These are phyloP conservation scores for Aspergillus ibericus DNA, from an alignment of 2,329 filamentous ascomycete genomes.

Conservation along the genomic window DNA sequence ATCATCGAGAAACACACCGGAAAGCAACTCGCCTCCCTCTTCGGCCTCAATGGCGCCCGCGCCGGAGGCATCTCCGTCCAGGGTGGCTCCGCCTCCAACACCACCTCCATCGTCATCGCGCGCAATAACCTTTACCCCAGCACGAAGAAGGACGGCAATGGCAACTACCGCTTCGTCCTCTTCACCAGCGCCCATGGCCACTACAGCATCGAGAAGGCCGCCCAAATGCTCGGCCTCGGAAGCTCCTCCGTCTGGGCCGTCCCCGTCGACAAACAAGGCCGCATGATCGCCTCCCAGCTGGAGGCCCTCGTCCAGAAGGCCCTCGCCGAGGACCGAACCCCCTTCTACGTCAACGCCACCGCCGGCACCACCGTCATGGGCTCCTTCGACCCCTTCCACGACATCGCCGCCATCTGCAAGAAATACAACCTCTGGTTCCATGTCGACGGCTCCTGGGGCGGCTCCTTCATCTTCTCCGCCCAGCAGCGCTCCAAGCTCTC, in stretches of 20 bases:
- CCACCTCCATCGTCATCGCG: conserved; percentile 80
- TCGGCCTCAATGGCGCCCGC: conserved; percentile 69
- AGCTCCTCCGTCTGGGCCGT: conserved; percentile 70
- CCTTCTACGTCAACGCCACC: conserved; percentile 93
- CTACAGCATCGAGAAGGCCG: conserved; percentile 92
- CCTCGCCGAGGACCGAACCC: conserved; percentile 68
- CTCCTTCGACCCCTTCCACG: conserved; percentile 77
- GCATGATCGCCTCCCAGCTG: conserved; percentile 69
- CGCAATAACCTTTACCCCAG: conserved; percentile 80
- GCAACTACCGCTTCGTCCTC: conserved; percentile 65
- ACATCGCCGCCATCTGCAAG: conserved; percentile 69
- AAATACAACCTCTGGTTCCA: conserved; percentile 83
- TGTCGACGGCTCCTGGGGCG: conserved; percentile 90
- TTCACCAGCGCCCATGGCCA: conserved; percentile 91
- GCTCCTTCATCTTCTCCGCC: conserved; percentile 74
- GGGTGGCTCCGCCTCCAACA: conserved; percentile 82
- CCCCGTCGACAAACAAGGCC: conserved; percentile 68
- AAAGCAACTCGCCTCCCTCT: conserved; percentile 69
- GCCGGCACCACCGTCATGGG: conserved; percentile 93
- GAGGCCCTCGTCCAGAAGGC: conserved; percentile 63
- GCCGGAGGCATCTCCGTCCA: conserved; percentile 73
- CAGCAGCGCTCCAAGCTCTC: conserved; percentile 63
- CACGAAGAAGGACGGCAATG: conserved; percentile 73
- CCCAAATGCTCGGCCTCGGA: conserved; percentile 85
- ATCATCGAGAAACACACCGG: conserved; percentile 84